Conservation (phyloP, 176 grass and related monocot genomes). For the Carex scoparia region DNA sequence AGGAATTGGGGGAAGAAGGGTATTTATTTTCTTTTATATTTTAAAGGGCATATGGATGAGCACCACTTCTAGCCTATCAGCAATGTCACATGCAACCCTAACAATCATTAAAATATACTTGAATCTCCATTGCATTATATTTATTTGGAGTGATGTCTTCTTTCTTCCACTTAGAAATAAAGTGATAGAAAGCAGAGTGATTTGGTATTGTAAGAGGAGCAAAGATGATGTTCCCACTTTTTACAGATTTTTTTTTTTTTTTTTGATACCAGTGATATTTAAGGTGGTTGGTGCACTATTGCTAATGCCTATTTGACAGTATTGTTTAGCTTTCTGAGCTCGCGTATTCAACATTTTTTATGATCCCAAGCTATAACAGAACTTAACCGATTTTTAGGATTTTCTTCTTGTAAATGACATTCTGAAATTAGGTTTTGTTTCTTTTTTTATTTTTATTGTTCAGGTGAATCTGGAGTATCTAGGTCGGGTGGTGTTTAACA, state of each 20-base stretch:
- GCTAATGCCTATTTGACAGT: not conserved
- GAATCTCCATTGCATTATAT: not conserved
- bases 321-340: not conserved
- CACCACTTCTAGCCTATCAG: not conserved
- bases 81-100: not conserved
- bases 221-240: not conserved
- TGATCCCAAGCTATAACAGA: not conserved
- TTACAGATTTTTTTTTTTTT: not conserved
- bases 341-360: not conserved
- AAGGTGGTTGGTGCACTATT: not conserved
- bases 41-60: not conserved
- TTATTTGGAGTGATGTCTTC: not conserved
- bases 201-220: not conserved
- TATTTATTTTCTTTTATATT: not conserved
- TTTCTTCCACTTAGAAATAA: not conserved
- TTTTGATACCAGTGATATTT: not conserved
- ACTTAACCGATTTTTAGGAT: not conserved
- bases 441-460: not conserved
- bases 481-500: slow-evolving; percentile 85
- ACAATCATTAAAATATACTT: not conserved
- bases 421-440: not conserved
- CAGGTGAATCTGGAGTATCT: slow-evolving; percentile 97
- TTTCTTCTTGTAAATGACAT: not conserved
- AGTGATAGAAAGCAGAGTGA: not conserved
- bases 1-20: not conserved